phyloP scores from a whole-genome alignment of 805 yeast genomes.

The Hanseniaspora lindneri region DNA sequence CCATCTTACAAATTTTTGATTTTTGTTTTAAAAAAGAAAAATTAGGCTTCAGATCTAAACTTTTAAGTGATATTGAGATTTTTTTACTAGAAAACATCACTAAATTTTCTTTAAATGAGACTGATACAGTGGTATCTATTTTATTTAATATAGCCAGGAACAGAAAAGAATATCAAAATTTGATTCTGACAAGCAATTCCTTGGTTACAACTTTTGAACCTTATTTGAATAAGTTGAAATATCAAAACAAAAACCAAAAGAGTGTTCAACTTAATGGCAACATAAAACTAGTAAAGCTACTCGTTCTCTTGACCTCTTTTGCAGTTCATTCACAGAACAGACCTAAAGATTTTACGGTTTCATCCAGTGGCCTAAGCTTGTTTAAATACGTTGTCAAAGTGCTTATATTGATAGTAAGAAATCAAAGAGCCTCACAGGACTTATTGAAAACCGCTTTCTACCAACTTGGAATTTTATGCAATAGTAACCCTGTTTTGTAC shows the following conservation, averaged over 20 bases:
- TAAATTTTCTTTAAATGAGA: conserved; percentile 45
- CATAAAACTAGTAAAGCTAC: conserved; percentile 41
- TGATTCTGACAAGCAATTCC: conserved; percentile 54
- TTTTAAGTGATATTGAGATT: conserved; percentile 38
- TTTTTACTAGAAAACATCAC: conserved; percentile 47
- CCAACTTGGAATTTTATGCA: not conserved
- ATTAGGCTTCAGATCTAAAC: conserved; percentile 38
- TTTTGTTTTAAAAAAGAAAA: conserved; percentile 35
- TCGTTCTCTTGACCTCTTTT: conserved; percentile 56
- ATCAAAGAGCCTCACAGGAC: not conserved
- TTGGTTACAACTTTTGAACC: conserved; percentile 32
- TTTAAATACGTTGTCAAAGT: not conserved
- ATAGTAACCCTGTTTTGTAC: not conserved
- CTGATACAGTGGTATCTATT: conserved; percentile 65
- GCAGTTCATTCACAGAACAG: conserved; percentile 31
- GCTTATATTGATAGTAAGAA: not conserved
- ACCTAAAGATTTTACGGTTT: not conserved
- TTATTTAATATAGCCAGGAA: conserved; percentile 44
- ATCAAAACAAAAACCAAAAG: conserved; percentile 21
- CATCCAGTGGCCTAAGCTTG: not conserved
- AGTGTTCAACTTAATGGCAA: conserved; percentile 23
- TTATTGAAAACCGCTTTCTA: not conserved
- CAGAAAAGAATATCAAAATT: conserved; percentile 35
- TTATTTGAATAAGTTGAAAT: conserved; percentile 38
- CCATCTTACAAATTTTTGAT: conserved; percentile 44